phyloP scores from a whole-genome alignment of 2,329 filamentous ascomycete species.

The Camptophora hylomeconis region DNA sequence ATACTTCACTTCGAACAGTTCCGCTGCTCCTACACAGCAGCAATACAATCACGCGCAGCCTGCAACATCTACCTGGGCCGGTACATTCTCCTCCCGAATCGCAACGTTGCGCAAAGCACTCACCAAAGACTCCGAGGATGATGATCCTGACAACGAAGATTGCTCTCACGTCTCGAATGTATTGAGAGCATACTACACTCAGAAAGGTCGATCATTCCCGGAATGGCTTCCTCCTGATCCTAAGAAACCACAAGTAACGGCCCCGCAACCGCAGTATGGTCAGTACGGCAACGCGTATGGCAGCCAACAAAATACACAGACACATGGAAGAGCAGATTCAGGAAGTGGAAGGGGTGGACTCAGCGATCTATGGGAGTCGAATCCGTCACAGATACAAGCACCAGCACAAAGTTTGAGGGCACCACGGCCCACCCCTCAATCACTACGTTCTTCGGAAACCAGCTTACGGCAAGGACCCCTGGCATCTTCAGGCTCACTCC shows the following conservation, averaged over 20 bases:
- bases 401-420: conserved; percentile 15
- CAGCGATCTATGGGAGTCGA: conserved; percentile 46
- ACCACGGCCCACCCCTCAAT: conserved; percentile 21
- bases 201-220: conserved; percentile 71
- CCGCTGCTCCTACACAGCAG: too few relatives aligned
- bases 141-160: conserved; percentile 50
- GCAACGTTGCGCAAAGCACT: conserved; percentile 52
- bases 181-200: conserved; percentile 80
- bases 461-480: conserved; percentile 8
- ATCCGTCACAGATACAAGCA: conserved; percentile 18
- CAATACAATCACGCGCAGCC: too few relatives aligned
- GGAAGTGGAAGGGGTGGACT: conserved; percentile 35
- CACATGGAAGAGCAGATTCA: conserved; percentile 22
- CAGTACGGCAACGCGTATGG: conserved; percentile 32
- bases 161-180: conserved; percentile 92
- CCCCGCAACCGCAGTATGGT: conserved; percentile 33
- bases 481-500: too few relatives aligned
- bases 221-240: conserved; percentile 82
- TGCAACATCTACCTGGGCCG: conserved; percentile 21
- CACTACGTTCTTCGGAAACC: conserved; percentile 11
- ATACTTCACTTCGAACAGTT: conserved; percentile 12
- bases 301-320: conserved; percentile 19
- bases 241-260: conserved; percentile 50
- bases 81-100: conserved; percentile 52
- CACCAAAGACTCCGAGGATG: conserved; percentile 55